phyloP scores from a whole-genome alignment of 768 basidiomycete species.

The Krasilnikovozyma curviuscula region DNA sequence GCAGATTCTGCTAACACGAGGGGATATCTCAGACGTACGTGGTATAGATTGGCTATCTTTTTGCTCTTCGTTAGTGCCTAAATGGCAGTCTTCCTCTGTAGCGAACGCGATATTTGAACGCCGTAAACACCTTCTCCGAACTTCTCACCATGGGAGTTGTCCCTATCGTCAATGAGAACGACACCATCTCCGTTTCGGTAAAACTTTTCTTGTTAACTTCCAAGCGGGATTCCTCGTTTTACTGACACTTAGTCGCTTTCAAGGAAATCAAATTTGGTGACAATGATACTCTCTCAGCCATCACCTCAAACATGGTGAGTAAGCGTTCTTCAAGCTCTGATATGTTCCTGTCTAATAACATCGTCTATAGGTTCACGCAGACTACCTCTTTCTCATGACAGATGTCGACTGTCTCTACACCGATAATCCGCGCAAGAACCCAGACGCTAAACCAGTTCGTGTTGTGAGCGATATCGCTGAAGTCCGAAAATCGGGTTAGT shows the following conservation, averaged over 20 bases:
- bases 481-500: slow-evolving; percentile 59
- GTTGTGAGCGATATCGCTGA: slow-evolving; percentile 62
- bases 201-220: slow-evolving; percentile 23
- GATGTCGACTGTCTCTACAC: slow-evolving; percentile 94
- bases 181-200: slow-evolving; percentile 92
- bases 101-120: slow-evolving; percentile 90
- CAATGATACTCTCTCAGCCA: slow-evolving; percentile 93
- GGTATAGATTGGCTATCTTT: not conserved
- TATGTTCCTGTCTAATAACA: not conserved
- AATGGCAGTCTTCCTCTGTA: slow-evolving; percentile 22
- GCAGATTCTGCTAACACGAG: slow-evolving; percentile 79
- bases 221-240: not conserved
- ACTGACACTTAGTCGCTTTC: not conserved
- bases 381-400: slow-evolving; percentile 87
- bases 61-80: not conserved
- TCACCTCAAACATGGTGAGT: slow-evolving; percentile 70
- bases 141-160: slow-evolving; percentile 82
- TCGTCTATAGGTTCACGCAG: slow-evolving; percentile 45
- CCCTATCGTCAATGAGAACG: slow-evolving; percentile 97
- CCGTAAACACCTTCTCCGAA: slow-evolving; percentile 84
- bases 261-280: slow-evolving; percentile 99
- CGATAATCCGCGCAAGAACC: slow-evolving; percentile 81
- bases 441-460: slow-evolving; percentile 56
- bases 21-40: slow-evolving; percentile 86
- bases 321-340: not conserved